A percentile compares a stretch with the other conserved stretches of the same genome.
Conservation (phyloP, 2,329 filamentous ascomycete genomes). For the Cladophialophora carrionii region DNA sequence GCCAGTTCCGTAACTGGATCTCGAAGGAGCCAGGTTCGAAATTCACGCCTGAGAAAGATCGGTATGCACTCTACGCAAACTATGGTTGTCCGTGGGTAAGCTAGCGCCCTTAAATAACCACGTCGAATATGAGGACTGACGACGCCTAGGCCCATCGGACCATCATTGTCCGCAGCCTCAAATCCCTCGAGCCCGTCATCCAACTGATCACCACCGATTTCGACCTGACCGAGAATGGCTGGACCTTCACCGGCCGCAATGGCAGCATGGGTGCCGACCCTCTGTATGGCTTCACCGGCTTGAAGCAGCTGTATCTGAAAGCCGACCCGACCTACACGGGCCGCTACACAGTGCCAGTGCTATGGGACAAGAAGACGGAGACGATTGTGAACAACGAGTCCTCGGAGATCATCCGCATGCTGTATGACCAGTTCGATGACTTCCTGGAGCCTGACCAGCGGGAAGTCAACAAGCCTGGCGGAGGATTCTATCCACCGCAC, state of each 20-base stretch:
- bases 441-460: constrained; percentile 62
- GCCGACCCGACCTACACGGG: constrained; percentile 69
- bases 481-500: constrained; percentile 63
- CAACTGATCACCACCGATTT: constrained; percentile 53
- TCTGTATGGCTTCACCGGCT: constrained; percentile 69
- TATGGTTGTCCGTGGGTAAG: constrained; percentile 63
- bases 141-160: constrained; percentile 52
- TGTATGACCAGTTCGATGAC: constrained; percentile 74
- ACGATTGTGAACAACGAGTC: constrained; percentile 86
- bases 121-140: constrained; percentile 12
- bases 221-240: constrained; percentile 58
- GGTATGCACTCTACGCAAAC: constrained; percentile 66
- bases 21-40: constrained; percentile 56
- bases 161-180: constrained; percentile 54
- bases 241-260: constrained; percentile 72
- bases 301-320: constrained; percentile 75
- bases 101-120: background rate
- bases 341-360: constrained; percentile 78
- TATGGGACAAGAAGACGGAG: constrained; percentile 76
- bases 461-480: constrained; percentile 49
- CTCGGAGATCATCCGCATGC: constrained; percentile 83
- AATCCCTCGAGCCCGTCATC: constrained; percentile 56
- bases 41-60: constrained; percentile 62
- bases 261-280: constrained; percentile 66
- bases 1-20: constrained; percentile 60